phyloP scores from a whole-genome alignment of 495 filamentous ascomycete species.

The Annulohypoxylon stygium region DNA sequence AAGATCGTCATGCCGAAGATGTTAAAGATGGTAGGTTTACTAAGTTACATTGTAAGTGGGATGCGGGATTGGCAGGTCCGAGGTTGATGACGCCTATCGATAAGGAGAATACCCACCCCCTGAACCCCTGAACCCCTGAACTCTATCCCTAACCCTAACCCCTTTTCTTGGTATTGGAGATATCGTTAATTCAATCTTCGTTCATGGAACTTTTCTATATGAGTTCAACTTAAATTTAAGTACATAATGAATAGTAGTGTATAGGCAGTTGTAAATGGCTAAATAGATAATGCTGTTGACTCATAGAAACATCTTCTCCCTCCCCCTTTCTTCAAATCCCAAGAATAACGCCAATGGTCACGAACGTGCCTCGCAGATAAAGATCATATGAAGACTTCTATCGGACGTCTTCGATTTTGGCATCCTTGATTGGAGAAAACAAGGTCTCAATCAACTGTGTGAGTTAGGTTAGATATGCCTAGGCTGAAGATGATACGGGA shows the following conservation, averaged over 20 bases:
- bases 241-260: too few species aligned
- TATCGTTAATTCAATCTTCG: too few species aligned
- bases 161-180: too few species aligned
- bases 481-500: too few species aligned
- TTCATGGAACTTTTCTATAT: background rate
- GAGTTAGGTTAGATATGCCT: background rate
- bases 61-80: background rate
- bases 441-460: conserved; percentile 5
- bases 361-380: too few species aligned
- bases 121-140: conserved; percentile 1
- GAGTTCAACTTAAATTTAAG: too few species aligned
- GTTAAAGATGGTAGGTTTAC: background rate
- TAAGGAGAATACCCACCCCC: background rate
- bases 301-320: too few species aligned
- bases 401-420: background rate
- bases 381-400: background rate
- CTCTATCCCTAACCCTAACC: background rate
- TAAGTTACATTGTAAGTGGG: background rate
- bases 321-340: too few species aligned
- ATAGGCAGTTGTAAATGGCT: too few species aligned
- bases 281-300: too few species aligned
- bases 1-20: background rate
- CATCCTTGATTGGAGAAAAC: conserved; percentile 3
- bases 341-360: too few species aligned
- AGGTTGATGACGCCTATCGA: background rate